phyloP scores from a whole-genome alignment of 495 filamentous ascomycete species.

The Neurospora tetrasperma region DNA sequence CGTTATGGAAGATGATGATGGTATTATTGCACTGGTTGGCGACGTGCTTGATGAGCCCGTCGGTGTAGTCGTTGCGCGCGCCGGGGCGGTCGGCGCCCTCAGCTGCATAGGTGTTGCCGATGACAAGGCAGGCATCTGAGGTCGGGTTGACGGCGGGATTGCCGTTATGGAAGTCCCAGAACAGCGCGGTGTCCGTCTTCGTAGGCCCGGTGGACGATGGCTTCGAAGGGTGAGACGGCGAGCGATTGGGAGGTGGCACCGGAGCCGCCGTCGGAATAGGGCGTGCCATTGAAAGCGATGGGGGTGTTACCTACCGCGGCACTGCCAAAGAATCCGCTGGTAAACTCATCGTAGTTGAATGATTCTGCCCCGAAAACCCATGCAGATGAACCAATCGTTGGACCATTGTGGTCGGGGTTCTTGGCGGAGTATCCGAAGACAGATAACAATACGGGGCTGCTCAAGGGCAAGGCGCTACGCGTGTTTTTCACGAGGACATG shows the following conservation, averaged over 20 bases:
- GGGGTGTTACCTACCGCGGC: constrained; percentile 2
- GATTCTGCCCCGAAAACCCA: constrained; percentile 30
- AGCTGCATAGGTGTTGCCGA: constrained; percentile 50
- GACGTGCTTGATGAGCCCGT: constrained; percentile 46
- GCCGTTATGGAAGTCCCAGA: constrained; percentile 37
- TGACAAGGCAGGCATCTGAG: constrained; percentile 57
- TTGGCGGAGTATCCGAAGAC: constrained; percentile 44
- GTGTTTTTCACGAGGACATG: constrained; percentile 57
- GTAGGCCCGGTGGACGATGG: constrained; percentile 42
- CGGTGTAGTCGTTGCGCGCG: constrained; percentile 41
- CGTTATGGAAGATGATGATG: constrained; percentile 52
- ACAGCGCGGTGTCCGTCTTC: constrained; percentile 45
- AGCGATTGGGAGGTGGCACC: constrained; percentile 46
- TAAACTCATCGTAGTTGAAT: constrained; percentile 19
- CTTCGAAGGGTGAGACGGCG: constrained; percentile 47
- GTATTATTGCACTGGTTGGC: constrained; percentile 49
- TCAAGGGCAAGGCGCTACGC: constrained; percentile 44
- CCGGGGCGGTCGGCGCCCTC: constrained; percentile 42
- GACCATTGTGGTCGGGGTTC: constrained; percentile 30
- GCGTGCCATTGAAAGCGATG: constrained; percentile 41
- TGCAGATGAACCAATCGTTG: constrained; percentile 23
- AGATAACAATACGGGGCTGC: constrained; percentile 35
- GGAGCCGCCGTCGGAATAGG: constrained; percentile 49
- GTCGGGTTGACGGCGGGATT: constrained; percentile 31
- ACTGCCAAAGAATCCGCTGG: constrained; percentile 10